These are phyloP conservation scores for Nakaseomyces sp. DNA, from an alignment of 1,139 yeast genomes.

Conservation along the genomic window DNA sequence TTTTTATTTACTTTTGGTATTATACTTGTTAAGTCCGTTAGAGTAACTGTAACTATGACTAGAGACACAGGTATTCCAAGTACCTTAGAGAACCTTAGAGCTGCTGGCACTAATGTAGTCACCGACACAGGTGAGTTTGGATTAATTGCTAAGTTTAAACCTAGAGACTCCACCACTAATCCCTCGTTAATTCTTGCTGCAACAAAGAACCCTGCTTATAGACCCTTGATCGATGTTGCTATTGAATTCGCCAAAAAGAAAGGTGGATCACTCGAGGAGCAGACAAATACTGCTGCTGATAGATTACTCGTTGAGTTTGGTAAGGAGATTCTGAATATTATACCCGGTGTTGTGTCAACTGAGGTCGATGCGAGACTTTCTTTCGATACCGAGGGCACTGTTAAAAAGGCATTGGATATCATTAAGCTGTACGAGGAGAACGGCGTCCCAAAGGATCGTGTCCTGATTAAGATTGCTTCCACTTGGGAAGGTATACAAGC, in stretches of 20 bases:
- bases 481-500: slow-evolving; percentile 99
- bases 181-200: slow-evolving; percentile 97
- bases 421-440: slow-evolving; percentile 72
- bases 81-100: slow-evolving; percentile 66
- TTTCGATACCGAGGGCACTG: slow-evolving; percentile 85
- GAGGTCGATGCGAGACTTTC: slow-evolving; percentile 98
- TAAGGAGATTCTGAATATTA: slow-evolving; percentile 79
- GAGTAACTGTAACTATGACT: not conserved
- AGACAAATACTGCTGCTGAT: slow-evolving; percentile 74
- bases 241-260: slow-evolving; percentile 67
- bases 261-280: slow-evolving; percentile 50
- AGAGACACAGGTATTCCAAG: slow-evolving; percentile 38
- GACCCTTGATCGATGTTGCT: slow-evolving; percentile 80
- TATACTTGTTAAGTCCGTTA: too few relatives aligned
- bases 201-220: slow-evolving; percentile 78
- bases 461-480: slow-evolving; percentile 91
- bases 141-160: slow-evolving; percentile 92
- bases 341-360: slow-evolving; percentile 97
- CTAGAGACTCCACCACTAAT: slow-evolving; percentile 98
- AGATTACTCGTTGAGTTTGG: slow-evolving; percentile 92
- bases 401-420: slow-evolving; percentile 80
- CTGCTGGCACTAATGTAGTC: slow-evolving; percentile 90
- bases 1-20: too few relatives aligned
- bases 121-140: slow-evolving; percentile 99
- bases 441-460: slow-evolving; percentile 81